Base-by-base conservation (phyloP, 202 grass and related monocot genomes). In the Tripidium arundinaceum region DNA sequence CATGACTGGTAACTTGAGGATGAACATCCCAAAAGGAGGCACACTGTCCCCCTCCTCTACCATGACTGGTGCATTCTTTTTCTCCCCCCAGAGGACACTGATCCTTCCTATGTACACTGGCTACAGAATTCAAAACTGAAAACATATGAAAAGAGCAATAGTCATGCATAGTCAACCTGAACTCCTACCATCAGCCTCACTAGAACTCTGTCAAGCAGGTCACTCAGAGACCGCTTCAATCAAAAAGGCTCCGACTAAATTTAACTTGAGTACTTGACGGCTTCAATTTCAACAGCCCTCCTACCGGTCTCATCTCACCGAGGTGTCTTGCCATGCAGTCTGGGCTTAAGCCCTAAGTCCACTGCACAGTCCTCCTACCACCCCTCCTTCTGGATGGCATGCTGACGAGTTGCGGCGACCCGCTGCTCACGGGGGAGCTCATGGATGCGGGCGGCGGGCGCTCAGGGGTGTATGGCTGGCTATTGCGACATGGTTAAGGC, bases 401-500 rank as follows among this genome's bases (percentile, higher is more conserved):
- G 45, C 27, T 37, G 50, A 72, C 81, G 11, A 37, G 77, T 0
- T 79, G 86, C 0, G 91, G 86, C 6, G 88, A 89, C 3, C 83
- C 58, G 0, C 71, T 72, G 7, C 60, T 43, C 6, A 26, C 31
- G 1, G 84, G 90, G 79, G 88, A 90, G 60, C 82, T 74, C 73
- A 76, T 24, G 14, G 50, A 66, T 1, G 67, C 37, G 3, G 57
- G 26, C 3, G n/a, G 33, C 6, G 13, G 38, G 0, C 74, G 74
- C 33, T 87, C 81, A n/a, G 73, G 39, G 70, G 47, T 49, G 18
- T 93, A 98, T 5, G 52, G 79, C 63, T 98, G 95, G 70, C 84
- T n/a, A n/a, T 90, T 40, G 92, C 85, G 2, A 98, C 77, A 64
- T 98, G 88, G 9, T 65, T 88, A 40, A 98, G 84, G 4, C 95